These are phyloP conservation scores for Apiotrichum veenhuisii DNA, from an alignment of 1,284 basidiomycete genomes.

Conservation along the genomic window DNA sequence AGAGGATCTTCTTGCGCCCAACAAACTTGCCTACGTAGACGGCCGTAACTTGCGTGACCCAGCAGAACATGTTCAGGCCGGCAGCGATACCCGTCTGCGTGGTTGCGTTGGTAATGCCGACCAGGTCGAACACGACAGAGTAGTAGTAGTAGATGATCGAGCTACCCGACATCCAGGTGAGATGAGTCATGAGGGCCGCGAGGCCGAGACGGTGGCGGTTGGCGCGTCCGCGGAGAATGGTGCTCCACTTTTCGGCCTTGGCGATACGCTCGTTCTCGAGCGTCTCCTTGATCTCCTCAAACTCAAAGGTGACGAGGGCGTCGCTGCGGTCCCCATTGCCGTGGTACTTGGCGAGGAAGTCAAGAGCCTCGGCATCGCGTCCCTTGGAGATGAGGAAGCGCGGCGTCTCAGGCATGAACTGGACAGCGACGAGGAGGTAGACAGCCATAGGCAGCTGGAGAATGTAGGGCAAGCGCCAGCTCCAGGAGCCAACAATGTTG, in stretches of 20 bases:
- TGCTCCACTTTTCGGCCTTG: conserved; percentile 45
- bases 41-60: conserved; percentile 44
- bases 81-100: conserved; percentile 50
- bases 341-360: conserved; percentile 73
- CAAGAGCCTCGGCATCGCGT: conserved; percentile 63
- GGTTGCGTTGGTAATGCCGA: conserved; percentile 47
- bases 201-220: conserved; percentile 45
- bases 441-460: conserved; percentile 45
- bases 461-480: conserved; percentile 48
- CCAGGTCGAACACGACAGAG: conserved; percentile 41
- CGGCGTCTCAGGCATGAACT: conserved; percentile 50
- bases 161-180: conserved; percentile 30
- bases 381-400: conserved; percentile 45
- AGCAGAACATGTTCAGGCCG: conserved; percentile 47
- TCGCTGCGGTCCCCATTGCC: conserved; percentile 63
- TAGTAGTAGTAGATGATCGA: conserved; percentile 52
- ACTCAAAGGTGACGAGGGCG: conserved; percentile 71
- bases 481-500: conserved; percentile 29
- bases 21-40: conserved; percentile 39
- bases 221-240: conserved; percentile 33
- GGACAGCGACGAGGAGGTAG: conserved; percentile 48
- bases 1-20: conserved; percentile 43
- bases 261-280: conserved; percentile 61
- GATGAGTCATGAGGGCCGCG: conserved; percentile 46
- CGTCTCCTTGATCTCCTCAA: conserved; percentile 70